Evolutionary conservation across 225 moss, liverwort and hornwort genomes (phyloP), one percentile per base, ranked within the genome.

Genomic region (Thuidium tamariscinum): DNA sequence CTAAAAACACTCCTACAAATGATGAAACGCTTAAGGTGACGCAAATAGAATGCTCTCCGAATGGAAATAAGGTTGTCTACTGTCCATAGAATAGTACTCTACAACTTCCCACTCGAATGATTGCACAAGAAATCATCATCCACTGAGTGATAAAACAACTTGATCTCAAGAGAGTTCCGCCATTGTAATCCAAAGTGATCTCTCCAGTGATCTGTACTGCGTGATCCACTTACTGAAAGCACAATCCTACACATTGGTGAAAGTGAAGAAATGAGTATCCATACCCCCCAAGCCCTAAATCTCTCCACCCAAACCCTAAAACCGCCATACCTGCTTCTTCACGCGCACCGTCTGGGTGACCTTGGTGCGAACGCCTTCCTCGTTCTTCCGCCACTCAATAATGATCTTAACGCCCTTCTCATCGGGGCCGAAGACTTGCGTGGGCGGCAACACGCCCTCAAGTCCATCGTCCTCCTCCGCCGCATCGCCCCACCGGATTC

Each of bases 371-470:
- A 93, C 90, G 4, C 91, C 91, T 68, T 94, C 94, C 18, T 94
- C 92, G n/a, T 91, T 94, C 90, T 89, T 93, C 69, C 91, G 59
- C 94, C 94, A 94, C 80, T 94, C 93, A 11, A 93, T 93, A 59
- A 93, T 89, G 23, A 80, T 79, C 88, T 86, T 83, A 61, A 86
- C 80, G 34, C 89, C 82, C 62, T 85, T 85, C 74, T 82, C 89
- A 48, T 94, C 94, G 11, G 94, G 94, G 22, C 93, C 94, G 26
- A 94, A 83, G 59, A 94, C 88, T 77, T 94, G 94, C 36, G 90
- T 93, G 72, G 94, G 94, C 78, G 94, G 94, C 76, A 94, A 86
- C 41, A 93, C 89, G 66, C 91, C 94, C 82, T 94, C 93, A 6
- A 91, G 69, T 46, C 93, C 92, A 32, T 94, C 93, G 57, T 94